Evolutionary conservation across 1,139 yeast species (phyloP), one percentile per base, ranked within the genome.

Genomic region (Pichia sp.): DNA sequence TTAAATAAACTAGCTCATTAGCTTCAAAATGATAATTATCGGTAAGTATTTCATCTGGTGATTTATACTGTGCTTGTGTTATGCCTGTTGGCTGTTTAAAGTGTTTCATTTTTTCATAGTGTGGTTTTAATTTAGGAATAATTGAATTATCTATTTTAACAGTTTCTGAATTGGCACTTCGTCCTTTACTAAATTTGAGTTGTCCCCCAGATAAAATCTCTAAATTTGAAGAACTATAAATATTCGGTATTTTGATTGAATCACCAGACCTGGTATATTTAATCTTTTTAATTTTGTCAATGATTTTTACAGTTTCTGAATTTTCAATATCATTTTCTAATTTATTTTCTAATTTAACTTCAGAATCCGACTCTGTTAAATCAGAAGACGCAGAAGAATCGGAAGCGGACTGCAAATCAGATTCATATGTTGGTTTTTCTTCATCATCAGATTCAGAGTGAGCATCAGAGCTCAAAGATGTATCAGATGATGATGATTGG

Each of bases 31-130:
- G 43, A 30, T 49, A 51, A 5, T 50, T 50, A 16, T 50, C 38
- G 3, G 55, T 43, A 11, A 59, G 29, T 6, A 60, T 25, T 40
- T 60, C 63, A 49, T 61, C 64, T 2, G 62, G 60, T 2, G 61
- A 49, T 12, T 56, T 44, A 12, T 41, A 31, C 37, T 50, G 41
- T 3, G 35, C 40, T 30, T 45, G 43, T 2, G 11, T 26, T 6
- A 45, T 41, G 5, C 52, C 48, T 3, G 55, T 49, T 1, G 62
- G 62, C 10, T 47, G 47, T 39, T 53, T 50, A 35, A 48, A 53
- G 25, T 31, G 43, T 7, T 52, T 39, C 28, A 38, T 32, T 34
- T 23, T 28, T 30, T 37, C 39, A 23, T 20, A 43, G 27, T 41
- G 37, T 16, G 37, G 34, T 25, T 46, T 50, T 6, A 51, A 37